A percentile compares a stretch with the other conserved stretches of the same genome.
Conservation (phyloP, 169 alveolate species). For the Eimeria maxima region DNA sequence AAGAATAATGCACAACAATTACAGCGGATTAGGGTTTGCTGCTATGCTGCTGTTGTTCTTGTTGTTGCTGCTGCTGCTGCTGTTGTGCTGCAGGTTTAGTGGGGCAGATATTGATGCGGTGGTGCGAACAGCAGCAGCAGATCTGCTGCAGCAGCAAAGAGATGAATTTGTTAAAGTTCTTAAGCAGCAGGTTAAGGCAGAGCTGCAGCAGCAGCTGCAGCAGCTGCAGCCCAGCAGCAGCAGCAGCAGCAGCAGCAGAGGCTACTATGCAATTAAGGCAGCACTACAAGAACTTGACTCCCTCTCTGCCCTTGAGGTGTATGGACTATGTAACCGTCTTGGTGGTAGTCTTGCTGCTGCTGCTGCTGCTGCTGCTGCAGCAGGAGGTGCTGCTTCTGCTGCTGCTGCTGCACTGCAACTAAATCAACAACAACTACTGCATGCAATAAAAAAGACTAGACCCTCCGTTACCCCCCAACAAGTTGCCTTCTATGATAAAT, state of each 20-base stretch:
- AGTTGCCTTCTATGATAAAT: constrained; percentile 13
- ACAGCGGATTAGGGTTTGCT: no score
- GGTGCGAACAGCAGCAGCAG: constrained; percentile 81
- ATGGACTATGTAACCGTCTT: background rate
- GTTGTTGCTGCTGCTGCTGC: no score
- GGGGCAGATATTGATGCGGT: constrained; percentile 87
- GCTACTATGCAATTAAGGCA: background rate
- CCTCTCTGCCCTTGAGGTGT: constrained; percentile 1
- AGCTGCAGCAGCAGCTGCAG: constrained; percentile 39
- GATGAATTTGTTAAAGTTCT: constrained; percentile 6
- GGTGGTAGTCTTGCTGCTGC: background rate
- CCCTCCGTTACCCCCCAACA: constrained; percentile 50
- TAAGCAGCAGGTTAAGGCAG: constrained; percentile 25
- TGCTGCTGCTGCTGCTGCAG: constrained; percentile 16
- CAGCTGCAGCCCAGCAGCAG: constrained; percentile 41
- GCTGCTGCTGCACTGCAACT: constrained; percentile 60
- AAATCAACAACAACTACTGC: constrained; percentile 51
- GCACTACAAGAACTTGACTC: background rate
- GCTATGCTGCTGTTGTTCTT: no score
- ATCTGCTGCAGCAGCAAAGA: constrained; percentile 56
- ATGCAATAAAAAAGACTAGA: background rate
- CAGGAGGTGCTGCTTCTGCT: constrained; percentile 32
- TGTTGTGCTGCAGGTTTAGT: constrained; percentile 76
- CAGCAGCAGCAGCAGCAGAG: constrained; percentile 11
- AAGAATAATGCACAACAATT: no score